Base-by-base conservation (phyloP, 345 rosid species). In the Adansonia digitata region DNA sequence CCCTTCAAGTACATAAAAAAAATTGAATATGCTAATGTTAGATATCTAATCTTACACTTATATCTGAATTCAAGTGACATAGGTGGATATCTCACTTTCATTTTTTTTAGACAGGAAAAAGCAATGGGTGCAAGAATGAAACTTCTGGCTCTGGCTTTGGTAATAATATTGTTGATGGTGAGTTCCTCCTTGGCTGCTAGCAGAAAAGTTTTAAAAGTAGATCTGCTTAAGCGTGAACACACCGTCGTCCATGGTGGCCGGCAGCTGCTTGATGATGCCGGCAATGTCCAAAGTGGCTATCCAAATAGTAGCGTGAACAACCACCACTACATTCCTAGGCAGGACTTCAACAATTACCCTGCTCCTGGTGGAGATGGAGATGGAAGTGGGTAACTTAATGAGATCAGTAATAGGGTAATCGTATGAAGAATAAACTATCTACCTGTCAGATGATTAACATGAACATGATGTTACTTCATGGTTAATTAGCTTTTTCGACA, bases 321-420 rank as follows among this genome's bases (percentile, higher is more conserved):
- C 51, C 88, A 85, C 79, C 88, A 87, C 75, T 80, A 82, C 74
- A 83, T 87, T 15, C 90, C 90, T 27, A 75, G 87, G 75, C 80
- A 78, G 76, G 86, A 75, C 60, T 85, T 83, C 65, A 74, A 77
- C 60, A 78, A 84, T 60, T 73, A 74, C 39, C 85, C 81, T 46
- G 43, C 76, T 20, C 84, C 81, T 34, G 43, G 78, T 18, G 84
- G 80, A 61, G 3, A 3, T 39, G 75, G 82, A 61, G 27, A 82
- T 52, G 85, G 82, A 35, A 75, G 74, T 43, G 48, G 55, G n/a
- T 72, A 74, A 77, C n/a, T 4, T 22, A 8, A 2, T 2, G 4
- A 22, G 5, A 8, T 22, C 11, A 26, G 63, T 12, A 31, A 11
- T 31, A 60, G 29, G n/a, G 40, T 14, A 29, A 29, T 14, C 20